Percentiles rank a stretch among this genome's conserved stretches.
These are phyloP conservation scores for Neurospora sublineolata DNA, from an alignment of 495 filamentous ascomycete genomes.

Conservation along the genomic window DNA sequence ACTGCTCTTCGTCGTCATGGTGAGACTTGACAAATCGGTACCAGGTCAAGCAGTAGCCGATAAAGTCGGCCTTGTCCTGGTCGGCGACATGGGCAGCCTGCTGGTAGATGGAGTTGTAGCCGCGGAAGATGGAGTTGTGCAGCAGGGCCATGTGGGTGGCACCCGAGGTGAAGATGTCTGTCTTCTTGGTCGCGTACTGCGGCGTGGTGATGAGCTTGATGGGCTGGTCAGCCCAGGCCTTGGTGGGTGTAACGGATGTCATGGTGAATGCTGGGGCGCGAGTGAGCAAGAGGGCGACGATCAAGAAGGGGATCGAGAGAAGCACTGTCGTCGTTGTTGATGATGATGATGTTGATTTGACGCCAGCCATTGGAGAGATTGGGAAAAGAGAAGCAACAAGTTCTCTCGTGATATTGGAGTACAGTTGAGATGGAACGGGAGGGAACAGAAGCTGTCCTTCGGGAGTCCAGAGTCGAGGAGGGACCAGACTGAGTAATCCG, in stretches of 20 bases:
- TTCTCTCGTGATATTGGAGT: not conserved
- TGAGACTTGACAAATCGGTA: constrained; percentile 41
- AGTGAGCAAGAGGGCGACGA: constrained; percentile 29
- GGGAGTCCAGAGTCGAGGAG: not conserved
- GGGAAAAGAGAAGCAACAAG: not conserved
- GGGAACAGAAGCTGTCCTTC: not conserved
- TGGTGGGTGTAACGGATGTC: constrained; percentile 23
- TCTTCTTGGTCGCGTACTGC: constrained; percentile 35
- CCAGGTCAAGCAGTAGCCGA: constrained; percentile 41
- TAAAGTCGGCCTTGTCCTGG: constrained; percentile 35
- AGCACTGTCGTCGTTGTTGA: constrained; percentile 4
- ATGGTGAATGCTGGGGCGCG: constrained; percentile 31
- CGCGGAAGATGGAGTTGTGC: constrained; percentile 48
- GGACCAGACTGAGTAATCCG: not conserved
- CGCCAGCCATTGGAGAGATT: constrained; percentile 8
- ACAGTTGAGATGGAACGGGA: not conserved
- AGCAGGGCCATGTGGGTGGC: constrained; percentile 49
- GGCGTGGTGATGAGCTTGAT: constrained; percentile 38
- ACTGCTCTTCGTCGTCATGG: constrained; percentile 42
- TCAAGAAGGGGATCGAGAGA: constrained; percentile 17
- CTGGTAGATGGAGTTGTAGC: constrained; percentile 48
- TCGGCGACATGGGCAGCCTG: constrained; percentile 34
- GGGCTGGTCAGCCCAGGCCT: constrained; percentile 39
- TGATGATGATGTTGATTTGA: not conserved
- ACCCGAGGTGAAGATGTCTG: constrained; percentile 39